Conservation (phyloP, 345 rosid genomes). For the Gossypium rotundifolium region DNA sequence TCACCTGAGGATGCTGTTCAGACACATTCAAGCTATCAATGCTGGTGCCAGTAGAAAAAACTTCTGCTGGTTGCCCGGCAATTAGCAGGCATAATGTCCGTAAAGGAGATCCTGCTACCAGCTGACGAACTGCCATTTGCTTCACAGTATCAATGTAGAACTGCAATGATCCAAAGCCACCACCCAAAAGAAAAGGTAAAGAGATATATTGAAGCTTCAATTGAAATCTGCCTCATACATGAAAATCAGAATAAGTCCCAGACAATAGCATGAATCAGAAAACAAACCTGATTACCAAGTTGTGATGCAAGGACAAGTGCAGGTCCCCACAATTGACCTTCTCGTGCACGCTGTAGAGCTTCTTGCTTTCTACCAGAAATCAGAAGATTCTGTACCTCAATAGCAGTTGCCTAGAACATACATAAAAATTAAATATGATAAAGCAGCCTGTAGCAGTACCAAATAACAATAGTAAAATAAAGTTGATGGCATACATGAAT, state of each 20-base stretch:
- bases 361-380: conserved; percentile 88
- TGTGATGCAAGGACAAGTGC: conserved; percentile 94
- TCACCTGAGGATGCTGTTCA: conserved; percentile 63
- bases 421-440: conserved; percentile 12
- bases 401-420: conserved; percentile 68
- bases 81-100: conserved; percentile 91
- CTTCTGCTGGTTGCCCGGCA: conserved; percentile 96
- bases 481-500: conserved; percentile 45
- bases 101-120: conserved; percentile 90
- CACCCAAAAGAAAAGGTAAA: conserved; percentile 12
- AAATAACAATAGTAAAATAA: neutral
- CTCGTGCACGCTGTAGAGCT: conserved; percentile 80
- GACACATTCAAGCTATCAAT: conserved; percentile 24
- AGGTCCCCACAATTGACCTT: conserved; percentile 97
- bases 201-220: neutral
- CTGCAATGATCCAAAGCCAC: conserved; percentile 39
- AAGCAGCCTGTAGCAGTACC: neutral
- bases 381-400: conserved; percentile 85
- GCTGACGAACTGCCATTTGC: conserved; percentile 91
- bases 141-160: conserved; percentile 87
- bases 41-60: conserved; percentile 45
- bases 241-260: conserved; percentile 4
- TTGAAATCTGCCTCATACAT: conserved; percentile 4
- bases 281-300: conserved; percentile 85
- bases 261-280: conserved; percentile 1